Evolutionary conservation across 306 rosid genomes (phyloP), one percentile per base, ranked within the genome.

Genomic region (Psophocarpus tetragonolobus): DNA sequence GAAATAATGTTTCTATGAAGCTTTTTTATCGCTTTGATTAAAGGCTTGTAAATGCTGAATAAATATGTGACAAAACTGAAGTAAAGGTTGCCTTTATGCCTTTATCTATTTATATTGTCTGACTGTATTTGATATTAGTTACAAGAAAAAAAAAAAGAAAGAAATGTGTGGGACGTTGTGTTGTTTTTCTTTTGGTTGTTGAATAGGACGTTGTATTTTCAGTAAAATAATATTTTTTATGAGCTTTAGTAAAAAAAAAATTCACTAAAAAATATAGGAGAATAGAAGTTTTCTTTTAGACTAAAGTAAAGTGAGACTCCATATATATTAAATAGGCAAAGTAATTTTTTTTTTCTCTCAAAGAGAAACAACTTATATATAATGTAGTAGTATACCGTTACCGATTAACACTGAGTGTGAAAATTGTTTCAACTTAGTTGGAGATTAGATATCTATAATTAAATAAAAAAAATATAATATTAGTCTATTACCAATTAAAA

Each of bases 41-140:
- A 64, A 64, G 70, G 48, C 36, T 64, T 63, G 29, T 4, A 62
- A 63, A 35, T 63, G 69, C 47, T 63, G 69, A 35, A 63, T 18
- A 63, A 63, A 33, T 63, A 4, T 18, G 4, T 63, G 69, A 63
- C 48, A 64, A 63, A 64, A 35, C 70, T 35, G 48, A 36, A 64
- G 29, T 4, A 64, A 64, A 35, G 47, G 26, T 9, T 63, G 15
- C 26, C 45, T 62, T 62, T 62, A 17, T 33, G 48, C 70, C 30
- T 64, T 64, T 64, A 18, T 36, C 48, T 36, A 18, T 32, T 63
- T 63, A 62, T 64, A 3, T 10, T 64, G 70, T 64, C 70, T 63
- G 21, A 8, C 42, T 62, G 68, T 18, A 18, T 33, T 33, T 62
- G 27, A 33, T 62, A 62, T 33, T 64, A 64, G 30, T 5, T 58